A percentile compares a stretch with the other conserved stretches of the same genome.
Evolutionary conservation across 176 grass and related monocot species (phyloP).

Genomic region (Tillandsia leiboldiana): DNA sequence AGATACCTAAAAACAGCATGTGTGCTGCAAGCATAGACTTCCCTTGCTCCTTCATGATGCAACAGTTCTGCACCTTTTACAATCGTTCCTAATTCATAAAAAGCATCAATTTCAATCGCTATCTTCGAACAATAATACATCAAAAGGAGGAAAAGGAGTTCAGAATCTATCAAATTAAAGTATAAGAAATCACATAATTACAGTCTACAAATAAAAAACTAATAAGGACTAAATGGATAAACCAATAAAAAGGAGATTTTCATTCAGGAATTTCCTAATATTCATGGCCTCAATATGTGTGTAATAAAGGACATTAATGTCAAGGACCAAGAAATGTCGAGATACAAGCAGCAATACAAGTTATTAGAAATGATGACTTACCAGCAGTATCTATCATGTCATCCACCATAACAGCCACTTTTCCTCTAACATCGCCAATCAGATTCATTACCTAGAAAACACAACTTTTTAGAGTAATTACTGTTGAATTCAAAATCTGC

Average conservation of each 20-base stretch:
- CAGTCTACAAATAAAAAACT: no score
- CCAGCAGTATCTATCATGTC: constrained; percentile 99
- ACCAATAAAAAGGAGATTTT: no score
- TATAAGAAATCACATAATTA: neutral
- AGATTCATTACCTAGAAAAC: constrained; percentile 93
- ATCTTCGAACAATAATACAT: constrained; percentile 12
- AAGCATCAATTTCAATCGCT: constrained; percentile 1
- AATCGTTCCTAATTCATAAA: constrained; percentile 64
- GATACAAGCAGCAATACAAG: constrained; percentile 1
- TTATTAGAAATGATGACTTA: constrained; percentile 23
- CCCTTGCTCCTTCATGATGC: constrained; percentile 97
- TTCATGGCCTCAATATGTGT: no score
- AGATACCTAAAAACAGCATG: constrained; percentile 98
- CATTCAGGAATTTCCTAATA: no score
- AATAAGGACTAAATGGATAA: no score
- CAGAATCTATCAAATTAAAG: constrained; percentile 1
- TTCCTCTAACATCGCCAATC: constrained; percentile 96
- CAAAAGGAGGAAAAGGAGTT: constrained; percentile 4
- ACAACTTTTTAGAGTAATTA: constrained; percentile 11
- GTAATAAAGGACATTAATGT: neutral
- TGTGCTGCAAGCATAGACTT: constrained; percentile 97
- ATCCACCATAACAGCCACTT: constrained; percentile 98
- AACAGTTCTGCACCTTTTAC: constrained; percentile 85
- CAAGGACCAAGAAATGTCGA: constrained; percentile 10
- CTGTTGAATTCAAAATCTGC: no score